phyloP scores from a whole-genome alignment of 257 asterid species.

The Scutellaria baicalensis region DNA sequence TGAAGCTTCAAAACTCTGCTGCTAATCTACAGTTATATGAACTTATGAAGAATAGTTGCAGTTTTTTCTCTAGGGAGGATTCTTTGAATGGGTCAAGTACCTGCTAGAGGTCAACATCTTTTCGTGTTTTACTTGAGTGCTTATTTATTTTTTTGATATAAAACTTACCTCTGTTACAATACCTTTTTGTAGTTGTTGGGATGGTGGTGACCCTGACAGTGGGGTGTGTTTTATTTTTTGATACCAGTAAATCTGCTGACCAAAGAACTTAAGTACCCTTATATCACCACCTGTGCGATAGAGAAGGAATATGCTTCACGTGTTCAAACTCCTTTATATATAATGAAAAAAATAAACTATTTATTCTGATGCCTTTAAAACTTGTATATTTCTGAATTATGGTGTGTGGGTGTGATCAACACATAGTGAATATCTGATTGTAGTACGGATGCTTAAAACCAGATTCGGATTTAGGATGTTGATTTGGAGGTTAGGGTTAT shows the following conservation, averaged over 20 bases:
- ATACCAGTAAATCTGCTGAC: not conserved
- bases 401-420: not conserved
- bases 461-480: not conserved
- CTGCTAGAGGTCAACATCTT: constrained; percentile 8
- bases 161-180: not conserved
- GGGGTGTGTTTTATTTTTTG: not conserved
- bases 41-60: not conserved
- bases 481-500: not conserved
- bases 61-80: constrained; percentile 5
- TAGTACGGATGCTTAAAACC: not conserved
- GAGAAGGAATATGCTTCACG: constrained; percentile 1
- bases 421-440: not conserved
- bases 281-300: not conserved
- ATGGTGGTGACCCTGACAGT: not conserved
- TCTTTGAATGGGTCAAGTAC: constrained; percentile 16
- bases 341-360: not conserved
- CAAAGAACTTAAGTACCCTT: not conserved
- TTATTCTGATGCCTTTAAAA: not conserved
- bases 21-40: not conserved
- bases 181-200: not conserved
- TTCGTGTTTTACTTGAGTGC: not conserved
- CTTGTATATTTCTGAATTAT: not conserved
- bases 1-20: constrained; percentile 10
- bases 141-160: not conserved
- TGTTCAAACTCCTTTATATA: not conserved